Evolutionary conservation across 2,329 filamentous ascomycete species (phyloP).

Genomic region (Tolypocladium tundrense): DNA sequence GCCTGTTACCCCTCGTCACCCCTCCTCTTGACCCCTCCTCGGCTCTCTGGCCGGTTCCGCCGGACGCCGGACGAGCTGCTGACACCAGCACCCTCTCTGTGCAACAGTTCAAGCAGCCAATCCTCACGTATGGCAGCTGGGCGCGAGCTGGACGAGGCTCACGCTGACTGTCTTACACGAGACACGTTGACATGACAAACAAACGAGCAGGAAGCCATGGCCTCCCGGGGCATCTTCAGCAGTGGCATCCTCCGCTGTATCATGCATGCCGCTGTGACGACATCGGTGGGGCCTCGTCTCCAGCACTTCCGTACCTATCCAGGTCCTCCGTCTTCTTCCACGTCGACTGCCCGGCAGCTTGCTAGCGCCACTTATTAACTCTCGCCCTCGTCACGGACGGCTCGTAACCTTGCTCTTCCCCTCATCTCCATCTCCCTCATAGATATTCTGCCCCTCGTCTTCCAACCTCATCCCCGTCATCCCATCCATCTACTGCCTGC

Average conservation of each 20-base stretch:
- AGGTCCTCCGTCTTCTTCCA: not conserved
- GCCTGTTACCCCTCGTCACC: not conserved
- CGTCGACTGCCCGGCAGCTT: not conserved
- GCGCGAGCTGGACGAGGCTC: not conserved
- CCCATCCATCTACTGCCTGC: not conserved
- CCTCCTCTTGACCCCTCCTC: not conserved
- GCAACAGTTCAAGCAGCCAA: not conserved
- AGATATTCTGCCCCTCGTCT: not conserved
- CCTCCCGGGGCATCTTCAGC: not conserved
- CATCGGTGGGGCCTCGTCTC: not conserved
- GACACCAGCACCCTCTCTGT: not conserved
- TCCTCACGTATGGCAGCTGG: not conserved
- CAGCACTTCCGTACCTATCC: not conserved
- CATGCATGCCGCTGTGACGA: not conserved
- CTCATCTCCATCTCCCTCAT: not conserved
- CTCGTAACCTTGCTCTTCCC: not conserved
- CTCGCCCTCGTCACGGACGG: not conserved
- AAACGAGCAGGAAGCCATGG: no score
- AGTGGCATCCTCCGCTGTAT: not conserved
- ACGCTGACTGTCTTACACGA: not conserved
- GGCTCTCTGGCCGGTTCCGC: not conserved
- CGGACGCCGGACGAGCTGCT: not conserved
- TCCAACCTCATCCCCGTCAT: not conserved
- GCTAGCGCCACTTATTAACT: not conserved
- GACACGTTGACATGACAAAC: not conserved